Base-by-base conservation (phyloP, 2,329 filamentous ascomycete genomes). In the Colletotrichum endophyticum region DNA sequence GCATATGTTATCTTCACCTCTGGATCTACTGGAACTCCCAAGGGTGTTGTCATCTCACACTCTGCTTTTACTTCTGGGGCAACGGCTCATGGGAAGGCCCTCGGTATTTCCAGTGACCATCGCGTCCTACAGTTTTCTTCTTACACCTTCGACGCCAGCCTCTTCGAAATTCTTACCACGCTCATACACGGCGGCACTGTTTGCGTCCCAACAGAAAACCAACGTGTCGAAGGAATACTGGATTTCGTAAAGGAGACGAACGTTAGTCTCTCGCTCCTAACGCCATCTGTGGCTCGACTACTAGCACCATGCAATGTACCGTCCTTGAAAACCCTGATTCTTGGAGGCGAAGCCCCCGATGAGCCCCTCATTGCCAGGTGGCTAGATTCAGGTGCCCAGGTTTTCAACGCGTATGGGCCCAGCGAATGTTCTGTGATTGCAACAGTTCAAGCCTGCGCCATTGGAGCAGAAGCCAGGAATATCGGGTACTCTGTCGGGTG, bases 11-110 rank as follows among this genome's bases (percentile, higher is more conserved):
- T 81, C 34, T 80, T 79, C 53, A 81, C 80, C 6, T 80, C 88
- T n/a, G 88, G 88, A 16, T 89, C 86, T 53, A 90, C 87, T 5
- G 88, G 87, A 15, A 81, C 82, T 34, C 88, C 88, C 7, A 89
- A 89, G 81, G 88, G 88, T 39, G 86, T 89, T 28, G 84, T 89
- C 56, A 66, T 79, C 28, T 75, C 76, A 22, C 78, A 81, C 56
- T 71, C 76, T 4, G 78, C 81, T 3, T 78, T 80, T 28, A 64
- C 72, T 66, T 78, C 80, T 22, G 79, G 78, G 25, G 75, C 78
- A 8, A 59, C 36, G 12, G 77, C 78, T 12, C 77, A 81, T 22
- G 75, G 71, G 2, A 68, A 75, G 15, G 68, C 66, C 4, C 16
- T 73, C 5, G 34, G 71, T 11, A 34, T 76, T 22, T 44, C 25